Base-by-base conservation (phyloP, 805 yeast species). In the Ogataea salicorniae region DNA sequence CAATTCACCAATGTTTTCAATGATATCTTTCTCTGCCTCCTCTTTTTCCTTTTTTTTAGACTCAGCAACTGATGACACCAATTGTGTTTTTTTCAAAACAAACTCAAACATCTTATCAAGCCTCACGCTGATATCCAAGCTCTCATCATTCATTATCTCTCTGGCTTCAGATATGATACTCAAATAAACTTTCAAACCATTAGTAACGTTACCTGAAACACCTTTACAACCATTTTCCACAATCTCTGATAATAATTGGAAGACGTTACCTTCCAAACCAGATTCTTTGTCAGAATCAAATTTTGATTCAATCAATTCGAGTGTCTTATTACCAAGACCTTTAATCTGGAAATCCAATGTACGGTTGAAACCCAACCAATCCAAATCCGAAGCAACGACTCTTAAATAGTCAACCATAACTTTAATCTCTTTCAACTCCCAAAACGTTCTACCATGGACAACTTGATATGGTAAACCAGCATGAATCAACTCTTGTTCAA, bases 391-490 rank as follows among this genome's bases (percentile, higher is more conserved):
- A 5, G 77, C 72, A 5, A 87, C 69, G 1, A 83, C 79, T 33
- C 89, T 73, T 26, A 92, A 59, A 53, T 82, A 80, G 58, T 84
- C 86, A 39, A 89, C 50, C 48, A 87, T 72, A 0, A 78, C 66
- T 20, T 72, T 70, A 15, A 88, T 81, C 57, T 87, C 96, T 47
- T 77, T 78, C 37, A 84, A 64, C 37, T 85, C 88, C 92, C 95
- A 87, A 57, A 89, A 87, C 1, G 89, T 83, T 39, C 72, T 72
- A 0, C 97, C 97, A 45, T 83, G 82, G 0, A 85, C 72, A 48
- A 90, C 75, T 8, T 68, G 66, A 57, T 87, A 86, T 0, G 94
- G 90, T 2, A 90, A 74, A 4, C 76, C 69, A 2, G 65, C 62
- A 42, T 67, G 72, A 1, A 79, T 70, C 22, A 92, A 66, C 17